Conservation (phyloP, 2,329 filamentous ascomycete genomes). For the Periglandula ipomoeae region DNA sequence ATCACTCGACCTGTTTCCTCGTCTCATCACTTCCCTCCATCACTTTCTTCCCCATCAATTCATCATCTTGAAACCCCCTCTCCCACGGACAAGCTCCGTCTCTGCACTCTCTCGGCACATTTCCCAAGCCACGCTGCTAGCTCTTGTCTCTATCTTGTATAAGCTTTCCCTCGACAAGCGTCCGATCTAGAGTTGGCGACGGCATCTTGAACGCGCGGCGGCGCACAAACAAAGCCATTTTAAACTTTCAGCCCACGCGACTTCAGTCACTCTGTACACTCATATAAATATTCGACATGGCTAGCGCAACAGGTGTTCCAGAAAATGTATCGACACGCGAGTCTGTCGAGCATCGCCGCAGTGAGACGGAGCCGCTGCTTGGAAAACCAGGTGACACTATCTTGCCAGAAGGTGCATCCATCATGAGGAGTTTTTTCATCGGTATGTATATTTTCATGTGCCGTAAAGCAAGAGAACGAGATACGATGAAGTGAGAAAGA, state of each 20-base stretch:
- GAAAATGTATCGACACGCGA: constrained; percentile 29
- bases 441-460: constrained; percentile 38
- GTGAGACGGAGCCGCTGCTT: constrained; percentile 35
- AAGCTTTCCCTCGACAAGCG: not conserved
- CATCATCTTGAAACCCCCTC: no score
- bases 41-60: not conserved
- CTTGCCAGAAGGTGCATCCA: constrained; percentile 53
- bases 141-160: no score
- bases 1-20: no score
- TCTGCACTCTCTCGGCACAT: no score
- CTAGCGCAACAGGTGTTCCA: constrained; percentile 59
- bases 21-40: not conserved
- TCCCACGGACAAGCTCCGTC: no score
- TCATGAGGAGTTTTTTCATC: constrained; percentile 63
- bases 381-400: constrained; percentile 60
- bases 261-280: no score
- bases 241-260: no score
- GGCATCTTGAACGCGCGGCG: no score
- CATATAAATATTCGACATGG: constrained; percentile 36
- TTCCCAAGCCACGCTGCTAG: no score
- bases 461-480: not conserved
- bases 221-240: not conserved
- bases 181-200: not conserved
- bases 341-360: constrained; percentile 13
- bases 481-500: not conserved